Conservation (phyloP, 306 rosid genomes). For the Lupinus albus region DNA sequence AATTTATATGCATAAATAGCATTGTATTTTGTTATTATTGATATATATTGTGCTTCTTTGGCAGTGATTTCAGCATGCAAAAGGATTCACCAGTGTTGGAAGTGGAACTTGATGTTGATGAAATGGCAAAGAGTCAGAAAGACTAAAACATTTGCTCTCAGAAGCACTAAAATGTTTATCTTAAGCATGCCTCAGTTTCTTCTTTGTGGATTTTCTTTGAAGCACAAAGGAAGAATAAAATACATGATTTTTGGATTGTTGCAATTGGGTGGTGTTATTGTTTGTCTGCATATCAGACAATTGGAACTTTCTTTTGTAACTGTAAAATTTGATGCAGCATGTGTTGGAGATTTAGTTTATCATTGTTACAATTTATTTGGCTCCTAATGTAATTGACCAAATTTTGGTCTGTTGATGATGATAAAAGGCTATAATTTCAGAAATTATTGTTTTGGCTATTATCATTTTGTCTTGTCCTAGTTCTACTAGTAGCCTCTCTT, state of each 20-base stretch:
- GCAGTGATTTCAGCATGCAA: slow-evolving; percentile 69
- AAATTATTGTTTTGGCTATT: slow-evolving; percentile 27
- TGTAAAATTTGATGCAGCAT: slow-evolving; percentile 35
- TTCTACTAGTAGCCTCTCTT: not conserved
- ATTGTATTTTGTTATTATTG: slow-evolving; percentile 10
- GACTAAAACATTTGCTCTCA: slow-evolving; percentile 45
- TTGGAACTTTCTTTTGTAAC: slow-evolving; percentile 28
- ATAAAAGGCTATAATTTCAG: slow-evolving; percentile 14
- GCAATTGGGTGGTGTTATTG: slow-evolving; percentile 33
- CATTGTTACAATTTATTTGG: slow-evolving; percentile 37
- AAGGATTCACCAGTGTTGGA: slow-evolving; percentile 73
- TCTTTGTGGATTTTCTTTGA: slow-evolving; percentile 45
- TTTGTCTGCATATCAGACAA: slow-evolving; percentile 14
- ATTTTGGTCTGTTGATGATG: slow-evolving; percentile 25
- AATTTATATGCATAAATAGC: slow-evolving; percentile 14
- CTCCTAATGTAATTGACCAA: slow-evolving; percentile 24
- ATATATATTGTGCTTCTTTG: slow-evolving; percentile 37
- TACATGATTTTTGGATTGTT: slow-evolving; percentile 41
- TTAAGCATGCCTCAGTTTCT: slow-evolving; percentile 44
- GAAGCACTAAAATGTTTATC: slow-evolving; percentile 47
- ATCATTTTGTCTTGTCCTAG: not conserved
- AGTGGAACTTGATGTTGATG: slow-evolving; percentile 85
- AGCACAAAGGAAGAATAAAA: slow-evolving; percentile 42
- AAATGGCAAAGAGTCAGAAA: slow-evolving; percentile 84
- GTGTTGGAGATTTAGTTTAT: slow-evolving; percentile 38